Percentiles rank a stretch among this genome's conserved stretches.
Evolutionary conservation across 2,329 filamentous ascomycete species (phyloP).

Genomic region (Trematosphaeria pertusa): DNA sequence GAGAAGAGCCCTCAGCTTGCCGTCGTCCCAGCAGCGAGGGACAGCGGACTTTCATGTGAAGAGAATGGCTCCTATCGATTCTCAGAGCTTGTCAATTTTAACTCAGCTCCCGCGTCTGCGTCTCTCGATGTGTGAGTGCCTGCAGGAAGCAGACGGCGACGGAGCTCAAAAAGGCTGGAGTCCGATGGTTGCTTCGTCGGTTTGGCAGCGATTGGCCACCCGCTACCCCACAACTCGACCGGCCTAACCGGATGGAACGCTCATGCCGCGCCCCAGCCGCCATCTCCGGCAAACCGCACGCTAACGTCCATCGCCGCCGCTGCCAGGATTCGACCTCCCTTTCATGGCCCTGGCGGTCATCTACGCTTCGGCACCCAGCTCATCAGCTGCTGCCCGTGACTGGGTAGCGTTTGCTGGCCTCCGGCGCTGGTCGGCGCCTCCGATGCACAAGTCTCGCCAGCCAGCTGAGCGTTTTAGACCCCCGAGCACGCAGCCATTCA

Average conservation of each 20-base stretch:
- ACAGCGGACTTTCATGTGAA: neutral
- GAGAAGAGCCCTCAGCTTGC: too few relatives aligned
- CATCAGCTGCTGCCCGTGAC: too few relatives aligned
- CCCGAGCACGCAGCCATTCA: constrained; percentile 11
- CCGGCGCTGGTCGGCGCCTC: constrained; percentile 12
- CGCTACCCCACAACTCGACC: constrained; percentile 9
- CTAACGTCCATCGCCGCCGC: constrained; percentile 9
- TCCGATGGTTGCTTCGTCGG: too few relatives aligned
- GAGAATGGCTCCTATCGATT: neutral
- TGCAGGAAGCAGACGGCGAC: neutral
- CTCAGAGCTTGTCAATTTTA: too few relatives aligned
- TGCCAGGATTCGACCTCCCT: constrained; percentile 1
- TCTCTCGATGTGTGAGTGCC: neutral
- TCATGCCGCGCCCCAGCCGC: constrained; percentile 16
- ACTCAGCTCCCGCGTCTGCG: too few relatives aligned
- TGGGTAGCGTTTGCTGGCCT: too few relatives aligned
- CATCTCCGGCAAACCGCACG: constrained; percentile 1
- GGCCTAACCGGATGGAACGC: constrained; percentile 10
- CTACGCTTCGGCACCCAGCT: too few relatives aligned
- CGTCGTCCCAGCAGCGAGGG: too few relatives aligned
- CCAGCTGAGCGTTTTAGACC: constrained; percentile 1
- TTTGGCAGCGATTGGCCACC: constrained; percentile 17
- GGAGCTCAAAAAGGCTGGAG: neutral
- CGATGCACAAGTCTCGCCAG: constrained; percentile 4
- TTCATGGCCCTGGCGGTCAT: constrained; percentile 8